Base-by-base conservation (phyloP, 2,329 filamentous ascomycete genomes). In the Pseudocercospora crystallina region DNA sequence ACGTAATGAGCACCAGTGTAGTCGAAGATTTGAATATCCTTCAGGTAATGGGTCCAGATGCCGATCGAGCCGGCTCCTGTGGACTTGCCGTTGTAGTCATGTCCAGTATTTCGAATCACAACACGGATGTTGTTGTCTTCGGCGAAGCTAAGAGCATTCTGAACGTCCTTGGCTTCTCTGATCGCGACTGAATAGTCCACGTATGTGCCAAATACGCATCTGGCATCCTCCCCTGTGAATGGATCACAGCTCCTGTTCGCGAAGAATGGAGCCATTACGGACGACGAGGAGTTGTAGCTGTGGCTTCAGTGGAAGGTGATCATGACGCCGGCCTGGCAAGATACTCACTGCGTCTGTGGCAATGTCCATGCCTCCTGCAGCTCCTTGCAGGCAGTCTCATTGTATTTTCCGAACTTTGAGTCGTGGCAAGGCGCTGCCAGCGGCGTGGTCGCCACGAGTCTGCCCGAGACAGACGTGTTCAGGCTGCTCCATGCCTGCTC, bases 11-110 rank as follows among this genome's bases (percentile, higher is more conserved):
- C 13, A 10, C 15, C 38, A 4, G 31, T 68, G 51, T 71, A 79
- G 59, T 73, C 64, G 31, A 72, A 61, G 56, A 80, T 76, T 1
- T 65, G 44, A 53, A 76, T 72, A 20, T 73, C 67, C 60, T 81
- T 77, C 47, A 84, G 73, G 53, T 74, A 65, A 51, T 83, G 80
- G 8, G 76, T 83, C 75, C 82, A 84, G 44, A 84, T 69, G 3
- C 75, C 73, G 3, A 84, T 64, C 0, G 78, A 73, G 1, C 83
- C 83, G 15, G 76, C 77, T n/a, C 84, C 85, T 0, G 82, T 82
- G 0, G 79, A 83, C 36, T 80, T 79, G 35, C 83, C 84, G 30
- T 78, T 71, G 54, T 66, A 67, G 59, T 57, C 48, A 17, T 76
- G 73, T 2, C 73, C 72, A 0, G 70, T 74, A 54, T 73, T 74